Conservation (phyloP, 2,329 filamentous ascomycete genomes). For the Alternaria consortialis region DNA sequence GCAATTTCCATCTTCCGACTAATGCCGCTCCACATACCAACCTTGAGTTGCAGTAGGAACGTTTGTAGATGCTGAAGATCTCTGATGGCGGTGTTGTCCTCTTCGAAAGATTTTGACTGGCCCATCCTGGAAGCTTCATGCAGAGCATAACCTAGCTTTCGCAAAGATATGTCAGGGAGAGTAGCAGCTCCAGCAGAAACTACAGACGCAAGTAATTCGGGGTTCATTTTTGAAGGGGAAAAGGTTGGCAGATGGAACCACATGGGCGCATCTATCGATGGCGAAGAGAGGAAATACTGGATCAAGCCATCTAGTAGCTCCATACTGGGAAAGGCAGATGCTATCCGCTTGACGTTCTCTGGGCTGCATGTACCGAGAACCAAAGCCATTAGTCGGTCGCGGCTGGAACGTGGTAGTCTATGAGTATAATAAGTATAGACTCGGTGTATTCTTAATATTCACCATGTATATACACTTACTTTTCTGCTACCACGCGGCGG, state of each 20-base stretch:
- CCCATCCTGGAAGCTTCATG: constrained; percentile 59
- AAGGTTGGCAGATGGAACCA: constrained; percentile 71
- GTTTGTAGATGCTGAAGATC: constrained; percentile 63
- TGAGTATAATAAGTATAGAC: neutral
- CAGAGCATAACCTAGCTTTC: constrained; percentile 66
- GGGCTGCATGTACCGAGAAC: constrained; percentile 67
- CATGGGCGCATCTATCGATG: constrained; percentile 64
- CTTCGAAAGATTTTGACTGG: constrained; percentile 55
- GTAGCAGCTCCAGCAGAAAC: constrained; percentile 68
- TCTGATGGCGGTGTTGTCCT: constrained; percentile 60
- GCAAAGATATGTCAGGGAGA: constrained; percentile 64
- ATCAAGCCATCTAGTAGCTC: constrained; percentile 69
- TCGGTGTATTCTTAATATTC: neutral
- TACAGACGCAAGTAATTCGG: constrained; percentile 68
- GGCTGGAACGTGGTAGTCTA: constrained; percentile 50
- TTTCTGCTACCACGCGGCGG: constrained; percentile 54
- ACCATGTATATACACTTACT: constrained; percentile 7
- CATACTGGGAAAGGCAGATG: constrained; percentile 69
- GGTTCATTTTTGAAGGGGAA: constrained; percentile 62
- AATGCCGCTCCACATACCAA: constrained; percentile 68
- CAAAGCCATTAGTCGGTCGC: constrained; percentile 70
- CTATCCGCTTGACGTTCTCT: constrained; percentile 61
- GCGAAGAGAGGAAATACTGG: constrained; percentile 67
- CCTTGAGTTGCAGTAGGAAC: constrained; percentile 60
- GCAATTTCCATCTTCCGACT: constrained; percentile 68